Evolutionary conservation across 140 eudicot species (phyloP), one percentile per base, ranked within the genome.

Genomic region (Anethum foeniculum): DNA sequence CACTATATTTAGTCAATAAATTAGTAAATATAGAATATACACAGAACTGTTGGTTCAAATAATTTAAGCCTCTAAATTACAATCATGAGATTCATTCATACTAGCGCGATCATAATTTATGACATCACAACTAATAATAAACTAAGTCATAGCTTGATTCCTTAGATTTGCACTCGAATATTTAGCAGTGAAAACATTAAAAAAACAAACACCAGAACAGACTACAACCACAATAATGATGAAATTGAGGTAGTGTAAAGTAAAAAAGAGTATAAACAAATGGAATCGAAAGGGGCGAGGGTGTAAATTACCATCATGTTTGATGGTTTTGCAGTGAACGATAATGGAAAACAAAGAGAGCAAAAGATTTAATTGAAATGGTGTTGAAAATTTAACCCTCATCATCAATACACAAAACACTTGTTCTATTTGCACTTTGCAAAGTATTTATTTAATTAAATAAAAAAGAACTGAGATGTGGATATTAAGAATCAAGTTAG

Each of bases 331-430:
- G 9, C n/a, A 68, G 19, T 6, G 74, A 71, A 54, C 58, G 23
- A 47, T 64, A 23, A 41, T 82, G 12, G 83, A 84, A 34, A 88
- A 64, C 71, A 86, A 81, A 39, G 79, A 68, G 27, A 86, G 68
- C 19, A 87, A 1, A 18, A 87, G 48, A 58, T 90, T 71, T 21
- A 38, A 85, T 54, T 14, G 86, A 82, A 84, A 85, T 67, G 12
- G 68, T 71, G 43, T 21, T 58, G 68, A 58, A 64, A 1, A 64
- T 2, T 30, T 28, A 30, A 30, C 0, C 15, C 23, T 0, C 73
- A 67, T 68, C 43, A 32, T 68, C n/a, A 34, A 67, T 10, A 8
- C 72, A 28, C 38, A 28, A 0, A 7, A 13, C 43, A 67, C 21
- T 30, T 9, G 6, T 28, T 28, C 1, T 64, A 32, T 60, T 60